Base-by-base conservation (phyloP, 805 yeast species). In the Pichia pseudocactophila region DNA sequence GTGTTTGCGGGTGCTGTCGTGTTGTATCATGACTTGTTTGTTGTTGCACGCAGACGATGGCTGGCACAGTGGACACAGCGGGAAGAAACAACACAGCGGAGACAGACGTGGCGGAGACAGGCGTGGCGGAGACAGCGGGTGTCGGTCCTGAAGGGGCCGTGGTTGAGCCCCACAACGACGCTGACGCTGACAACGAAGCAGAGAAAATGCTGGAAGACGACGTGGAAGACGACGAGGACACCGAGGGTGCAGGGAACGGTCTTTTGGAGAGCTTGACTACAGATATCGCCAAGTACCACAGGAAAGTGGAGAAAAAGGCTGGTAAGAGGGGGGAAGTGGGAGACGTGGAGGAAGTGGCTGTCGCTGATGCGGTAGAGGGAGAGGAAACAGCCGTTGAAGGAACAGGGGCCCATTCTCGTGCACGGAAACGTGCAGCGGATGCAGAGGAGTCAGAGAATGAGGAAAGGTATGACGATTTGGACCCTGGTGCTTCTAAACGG, bases 231-330 rank as follows among this genome's bases (percentile, higher is more conserved):
- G 33, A 25, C 19, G 45, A 39, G n/a, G 36, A 16, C 6, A 30
- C 30, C 2, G 36, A 40, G 9, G 39, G 27, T 6, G 18, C 41
- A n/a, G 41, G 46, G 10, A 37, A 36, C 11, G 47, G 43, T 15
- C 41, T 58, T 20, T 43, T 58, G 10, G 54, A 51, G 1, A 51
- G 50, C 36, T 49, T 58, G n/a, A 51, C 51, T 11, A 54, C 49
- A 25, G 63, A 58, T 36, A 54, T 58, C 4, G 61, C 55, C 33
- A 42, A 54, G 18, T 58, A 58, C 31, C 61, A 57, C 37, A 55
- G 53, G 37, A 54, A 58, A 30, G 61, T 58, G 7, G 57, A 55
- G 28, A 25, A 54, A 40, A 57, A 37, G 28, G 31, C 31, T 7
- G 15, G 15, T 11, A 28, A 28, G 15, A 28, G 11, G 13, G 31